These are phyloP conservation scores for Eucalyptus erythrocorys DNA, from an alignment of 345 rosid species.

Conservation along the genomic window DNA sequence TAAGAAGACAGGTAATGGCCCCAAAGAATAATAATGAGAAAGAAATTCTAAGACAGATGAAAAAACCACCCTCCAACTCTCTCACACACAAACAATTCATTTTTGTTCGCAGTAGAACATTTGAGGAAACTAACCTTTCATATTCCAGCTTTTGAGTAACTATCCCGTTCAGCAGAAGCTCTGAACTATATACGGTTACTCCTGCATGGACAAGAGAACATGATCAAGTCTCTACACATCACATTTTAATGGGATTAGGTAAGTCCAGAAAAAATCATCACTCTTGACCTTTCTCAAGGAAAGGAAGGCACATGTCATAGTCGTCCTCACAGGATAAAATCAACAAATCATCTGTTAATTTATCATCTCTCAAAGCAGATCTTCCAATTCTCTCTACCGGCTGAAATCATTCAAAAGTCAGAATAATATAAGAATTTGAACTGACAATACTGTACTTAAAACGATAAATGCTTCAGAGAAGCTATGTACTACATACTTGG, in stretches of 20 bases:
- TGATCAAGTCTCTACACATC: not conserved
- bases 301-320: constrained; percentile 36
- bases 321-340: constrained; percentile 84
- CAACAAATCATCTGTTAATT: constrained; percentile 42
- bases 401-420: constrained; percentile 17
- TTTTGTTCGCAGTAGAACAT: not conserved
- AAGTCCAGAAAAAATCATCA: not conserved
- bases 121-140: constrained; percentile 46
- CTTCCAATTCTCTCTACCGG: constrained; percentile 72
- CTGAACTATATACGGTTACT: constrained; percentile 67
- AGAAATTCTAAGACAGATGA: not conserved
- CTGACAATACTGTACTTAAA: not conserved
- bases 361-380: constrained; percentile 48
- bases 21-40: not conserved
- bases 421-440: not conserved
- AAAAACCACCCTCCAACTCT: not conserved
- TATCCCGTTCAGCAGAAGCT: constrained; percentile 78
- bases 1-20: not conserved
- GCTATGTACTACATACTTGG: constrained; percentile 21
- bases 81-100: not conserved
- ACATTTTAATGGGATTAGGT: not conserved
- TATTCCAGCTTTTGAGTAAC: constrained; percentile 78
- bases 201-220: constrained; percentile 26
- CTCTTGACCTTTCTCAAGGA: constrained; percentile 63
- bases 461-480: not conserved